phyloP scores from a whole-genome alignment of 192 early-diverging fungal species.

The Nowakowskiella sp. region DNA sequence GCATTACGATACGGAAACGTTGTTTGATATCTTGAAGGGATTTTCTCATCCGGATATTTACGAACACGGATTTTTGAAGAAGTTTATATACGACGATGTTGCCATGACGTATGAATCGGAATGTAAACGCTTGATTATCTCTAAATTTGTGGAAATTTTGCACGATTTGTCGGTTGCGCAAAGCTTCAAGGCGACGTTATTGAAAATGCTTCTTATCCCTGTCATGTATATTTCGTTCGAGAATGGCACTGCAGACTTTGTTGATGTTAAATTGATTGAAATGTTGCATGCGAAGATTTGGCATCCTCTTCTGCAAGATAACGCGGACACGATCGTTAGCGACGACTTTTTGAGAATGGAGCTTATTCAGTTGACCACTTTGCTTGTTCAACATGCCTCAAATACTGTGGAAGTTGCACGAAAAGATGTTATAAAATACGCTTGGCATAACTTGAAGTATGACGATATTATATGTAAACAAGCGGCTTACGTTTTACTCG shows the following conservation, averaged over 20 bases:
- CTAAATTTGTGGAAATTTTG: constrained; percentile 71
- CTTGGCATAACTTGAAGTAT: constrained; percentile 65
- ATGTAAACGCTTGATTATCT: constrained; percentile 62
- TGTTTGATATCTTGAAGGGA: constrained; percentile 67
- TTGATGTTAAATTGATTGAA: constrained; percentile 52
- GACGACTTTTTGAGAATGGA: constrained; percentile 52
- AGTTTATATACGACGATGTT: constrained; percentile 66
- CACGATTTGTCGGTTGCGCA: constrained; percentile 48
- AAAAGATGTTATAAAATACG: constrained; percentile 92
- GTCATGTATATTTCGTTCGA: constrained; percentile 66
- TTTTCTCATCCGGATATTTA: constrained; percentile 61
- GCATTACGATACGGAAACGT: constrained; percentile 54
- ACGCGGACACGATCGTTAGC: constrained; percentile 4
- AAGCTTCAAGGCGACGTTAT: constrained; percentile 59
- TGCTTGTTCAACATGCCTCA: constrained; percentile 76
- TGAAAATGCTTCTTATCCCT: constrained; percentile 80
- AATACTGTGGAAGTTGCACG: constrained; percentile 64
- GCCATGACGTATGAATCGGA: constrained; percentile 40
- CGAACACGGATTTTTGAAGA: constrained; percentile 49
- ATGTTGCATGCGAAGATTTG: constrained; percentile 55
- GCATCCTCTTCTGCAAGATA: constrained; percentile 42
- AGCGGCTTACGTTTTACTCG: constrained; percentile 86
- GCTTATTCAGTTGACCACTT: constrained; percentile 82
- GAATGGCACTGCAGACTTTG: constrained; percentile 41
- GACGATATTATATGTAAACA: constrained; percentile 96